Base-by-base conservation (phyloP, 148 eudicot species). In the Camellia japonica region DNA sequence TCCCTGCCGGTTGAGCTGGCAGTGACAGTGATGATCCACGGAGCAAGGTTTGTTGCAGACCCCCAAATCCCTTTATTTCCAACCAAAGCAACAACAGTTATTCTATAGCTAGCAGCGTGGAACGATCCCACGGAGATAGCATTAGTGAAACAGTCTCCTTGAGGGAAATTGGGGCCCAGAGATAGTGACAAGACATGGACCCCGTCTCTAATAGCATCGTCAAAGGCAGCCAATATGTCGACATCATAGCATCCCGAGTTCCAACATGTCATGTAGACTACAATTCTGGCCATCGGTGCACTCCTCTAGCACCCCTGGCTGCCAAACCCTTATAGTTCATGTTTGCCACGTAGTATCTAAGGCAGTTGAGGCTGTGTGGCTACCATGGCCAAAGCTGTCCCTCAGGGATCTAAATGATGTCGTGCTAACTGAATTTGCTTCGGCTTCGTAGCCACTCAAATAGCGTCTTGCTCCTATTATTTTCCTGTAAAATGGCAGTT, bases 241-340 rank as follows among this genome's bases (percentile, higher is more conserved):
- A 81, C 89, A 62, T 88, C 91, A 74, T 88, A 86, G 76, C 91
- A 88, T 61, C 89, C 89, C 3, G 87, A 78, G 70, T 79, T 82
- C 91, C 91, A 88, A 64, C 91, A 88, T n/a, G 89, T 84, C 79
- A 86, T 88, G 85, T 88, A 88, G 0, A 83, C 87, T 19, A 89
- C 91, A 77, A 88, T 82, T 82, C 91, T 82, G 66, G 91, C 84
- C 91, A 88, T 86, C 54, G 91, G 89, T 76, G 89, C 88, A 61
- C 91, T 38, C 91, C 91, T 72, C 91, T 79, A 16, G 89, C 91
- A 59, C 86, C 89, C 60, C 91, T 87, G 0, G 78, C 60, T 58
- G 84, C 91, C 75, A 88, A 23, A 10, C 91, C 91, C 2, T 82
- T 83, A 52, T 86, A 88, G 58, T 82, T 86, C 91, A 88, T 88